Evolutionary conservation across 371 early-diverging fungal species (phyloP), one percentile per base, ranked within the genome.

Genomic region (Rhizomucor pusillus): DNA sequence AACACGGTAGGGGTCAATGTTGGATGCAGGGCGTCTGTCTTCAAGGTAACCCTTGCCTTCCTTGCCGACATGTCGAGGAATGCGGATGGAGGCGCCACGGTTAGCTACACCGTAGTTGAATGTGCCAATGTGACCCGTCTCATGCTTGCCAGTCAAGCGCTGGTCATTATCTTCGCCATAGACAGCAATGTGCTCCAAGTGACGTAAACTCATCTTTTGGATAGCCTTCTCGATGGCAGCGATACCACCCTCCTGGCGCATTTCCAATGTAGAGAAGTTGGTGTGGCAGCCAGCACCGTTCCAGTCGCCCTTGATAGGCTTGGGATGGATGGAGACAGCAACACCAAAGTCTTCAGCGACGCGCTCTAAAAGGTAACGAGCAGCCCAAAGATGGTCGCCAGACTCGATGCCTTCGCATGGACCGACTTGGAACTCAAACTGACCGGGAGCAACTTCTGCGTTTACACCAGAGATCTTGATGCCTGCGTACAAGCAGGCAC

Each of bases 11-110:
- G 85, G 82, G 60, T 84, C 82, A 50, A 82, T 81, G 71, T 84
- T 84, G 53, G 81, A 81, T 50, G 85, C 85, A 50, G 85, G 85
- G 23, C 85, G 64, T 52, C 84, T 67, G 62, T 83, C 84, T 63
- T 83, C 84, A 55, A 81, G 63, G 55, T 83, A 83, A 34, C 84
- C 84, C 56, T 78, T 77, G 24, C 84, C 84, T 55, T 75, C 71
- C 52, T 71, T 77, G 55, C 81, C 80, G 19, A 81, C 81, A 50
- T 79, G 81, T 33, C 84, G 75, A 48, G 84, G 81, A 59, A 84
- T 84, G 70, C 85, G 80, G 59, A 84, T 84, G 37, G 82, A 82
- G n/a, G 81, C 80, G 50, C 85, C 85, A 58, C 85, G 78, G 67
- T 84, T 76, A 41, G 85, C 85, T 43, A 82, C 79, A 56, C 85